Conservation (phyloP, 768 basidiomycete genomes). For the Suillus alpinus region DNA sequence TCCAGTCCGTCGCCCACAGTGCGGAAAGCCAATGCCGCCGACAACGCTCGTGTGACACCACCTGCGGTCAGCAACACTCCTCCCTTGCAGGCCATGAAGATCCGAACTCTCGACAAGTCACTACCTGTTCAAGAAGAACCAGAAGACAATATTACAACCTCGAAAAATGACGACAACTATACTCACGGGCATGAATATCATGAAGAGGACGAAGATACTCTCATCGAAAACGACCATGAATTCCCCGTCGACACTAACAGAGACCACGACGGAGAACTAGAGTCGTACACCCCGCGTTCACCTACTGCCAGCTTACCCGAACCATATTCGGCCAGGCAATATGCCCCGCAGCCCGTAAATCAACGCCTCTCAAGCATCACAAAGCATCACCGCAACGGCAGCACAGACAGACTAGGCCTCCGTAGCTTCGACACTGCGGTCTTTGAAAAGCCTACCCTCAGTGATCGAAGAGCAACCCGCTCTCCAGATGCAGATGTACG, state of each 20-base stretch:
- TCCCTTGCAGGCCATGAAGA: conserved; percentile 48
- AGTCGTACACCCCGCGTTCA: conserved; percentile 65
- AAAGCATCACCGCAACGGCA: conserved; percentile 52
- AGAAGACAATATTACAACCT: conserved; percentile 54
- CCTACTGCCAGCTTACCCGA: conserved; percentile 62
- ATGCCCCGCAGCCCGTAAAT: conserved; percentile 28
- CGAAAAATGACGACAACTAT: conserved; percentile 42
- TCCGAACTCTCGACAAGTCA: conserved; percentile 67
- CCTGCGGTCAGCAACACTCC: conserved; percentile 49
- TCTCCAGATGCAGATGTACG: conserved; percentile 76
- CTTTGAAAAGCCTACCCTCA: conserved; percentile 45
- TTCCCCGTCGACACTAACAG: conserved; percentile 33
- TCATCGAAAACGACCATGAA: conserved; percentile 39
- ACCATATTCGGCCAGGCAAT: conserved; percentile 30
- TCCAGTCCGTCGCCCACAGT: conserved; percentile 25
- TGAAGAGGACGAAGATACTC: conserved; percentile 46
- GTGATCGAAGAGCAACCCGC: conserved; percentile 69
- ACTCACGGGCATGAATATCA: conserved; percentile 36
- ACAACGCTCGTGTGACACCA: conserved; percentile 30
- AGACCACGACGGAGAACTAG: conserved; percentile 51
- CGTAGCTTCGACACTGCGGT: conserved; percentile 56
- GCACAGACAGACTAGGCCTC: conserved; percentile 62
- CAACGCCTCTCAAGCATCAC: conserved; percentile 37
- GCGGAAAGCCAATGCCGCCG: conserved; percentile 22
- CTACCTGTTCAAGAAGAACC: conserved; percentile 76